Conservation (phyloP, 1,139 yeast species). For the Debaryomyces subglobosus region DNA sequence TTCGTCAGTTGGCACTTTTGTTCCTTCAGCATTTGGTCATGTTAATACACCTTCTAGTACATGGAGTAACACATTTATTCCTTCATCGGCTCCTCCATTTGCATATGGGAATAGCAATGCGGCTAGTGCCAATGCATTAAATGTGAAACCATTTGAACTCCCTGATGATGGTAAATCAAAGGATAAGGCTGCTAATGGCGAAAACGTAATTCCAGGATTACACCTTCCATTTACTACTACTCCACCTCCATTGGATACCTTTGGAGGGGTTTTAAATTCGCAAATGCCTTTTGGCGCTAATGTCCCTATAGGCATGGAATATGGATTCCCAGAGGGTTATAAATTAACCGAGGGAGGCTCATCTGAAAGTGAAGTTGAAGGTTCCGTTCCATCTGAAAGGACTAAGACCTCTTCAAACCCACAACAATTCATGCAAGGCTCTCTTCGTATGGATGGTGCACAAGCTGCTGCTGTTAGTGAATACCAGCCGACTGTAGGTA, state of each 20-base stretch:
- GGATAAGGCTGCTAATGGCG: conserved; percentile 10
- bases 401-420: conserved; percentile 8
- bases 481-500: neutral
- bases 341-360: conserved; percentile 14
- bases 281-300: conserved; percentile 18
- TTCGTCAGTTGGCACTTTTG: conserved; percentile 24
- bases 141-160: conserved; percentile 38
- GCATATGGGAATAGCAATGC: conserved; percentile 20
- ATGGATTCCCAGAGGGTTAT: conserved; percentile 8
- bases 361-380: conserved; percentile 20
- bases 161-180: conserved; percentile 31
- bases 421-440: neutral
- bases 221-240: conserved; percentile 31
- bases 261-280: conserved; percentile 29
- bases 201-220: conserved; percentile 14
- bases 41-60: conserved; percentile 27
- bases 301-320: conserved; percentile 7
- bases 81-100: conserved; percentile 44
- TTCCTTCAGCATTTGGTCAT: conserved; percentile 20
- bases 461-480: neutral
- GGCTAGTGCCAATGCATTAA: conserved; percentile 17
- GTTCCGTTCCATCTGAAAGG: conserved; percentile 13
- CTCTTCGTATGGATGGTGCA: conserved; percentile 1
- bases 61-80: conserved; percentile 34
- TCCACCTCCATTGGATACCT: conserved; percentile 23